Evolutionary conservation across 108 stramenopile genomes (phyloP), one percentile per base, ranked within the genome.

Genomic region (Skeletonema tropicum): DNA sequence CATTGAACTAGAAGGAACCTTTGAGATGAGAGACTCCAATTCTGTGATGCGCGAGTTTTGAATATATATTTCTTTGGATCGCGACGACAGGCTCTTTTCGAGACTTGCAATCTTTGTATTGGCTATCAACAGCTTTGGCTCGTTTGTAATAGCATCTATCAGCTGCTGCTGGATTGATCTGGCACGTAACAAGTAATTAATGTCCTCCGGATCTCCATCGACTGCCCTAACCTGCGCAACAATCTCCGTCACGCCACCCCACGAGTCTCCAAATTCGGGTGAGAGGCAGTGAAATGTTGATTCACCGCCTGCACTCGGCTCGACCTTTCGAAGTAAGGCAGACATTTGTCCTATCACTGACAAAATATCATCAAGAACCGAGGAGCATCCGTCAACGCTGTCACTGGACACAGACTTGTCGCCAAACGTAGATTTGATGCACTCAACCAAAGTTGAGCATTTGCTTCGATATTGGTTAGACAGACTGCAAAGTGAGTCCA

Each of bases 51-150:
- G 68, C 13, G 85, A 77, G 67, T 89, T 90, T 68, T 89, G 90
- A 77, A 94, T 80, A 2, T 85, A 75, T 39, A 90, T 84, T 76
- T 94, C 92, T 63, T 89, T 94, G 8, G 92, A 88, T 60, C 87
- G 78, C 19, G 89, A 74, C 25, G 79, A 59, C 15, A 94, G 83
- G 57, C 73, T 90, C 77, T 94, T 94, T 78, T 90, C 90, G 49
- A 94, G 74, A 70, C 76, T 87, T 13, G 86, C 79, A 35, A 90
- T 77, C 68, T 88, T 89, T 6, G 77, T 70, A 32, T 86, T 84
- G 26, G 90, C 88, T 32, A 75, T 65, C 4, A 77, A 45, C 57
- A 94, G 66, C 66, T 87, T 89, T 48, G 92, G 85, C 45, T 87
- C 89, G 58, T 88, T 89, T 41, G 83, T 76, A 15, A 91, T 75